These are phyloP conservation scores for Candolleomyces efflorescens DNA, from an alignment of 768 basidiomycete species.

Conservation along the genomic window DNA sequence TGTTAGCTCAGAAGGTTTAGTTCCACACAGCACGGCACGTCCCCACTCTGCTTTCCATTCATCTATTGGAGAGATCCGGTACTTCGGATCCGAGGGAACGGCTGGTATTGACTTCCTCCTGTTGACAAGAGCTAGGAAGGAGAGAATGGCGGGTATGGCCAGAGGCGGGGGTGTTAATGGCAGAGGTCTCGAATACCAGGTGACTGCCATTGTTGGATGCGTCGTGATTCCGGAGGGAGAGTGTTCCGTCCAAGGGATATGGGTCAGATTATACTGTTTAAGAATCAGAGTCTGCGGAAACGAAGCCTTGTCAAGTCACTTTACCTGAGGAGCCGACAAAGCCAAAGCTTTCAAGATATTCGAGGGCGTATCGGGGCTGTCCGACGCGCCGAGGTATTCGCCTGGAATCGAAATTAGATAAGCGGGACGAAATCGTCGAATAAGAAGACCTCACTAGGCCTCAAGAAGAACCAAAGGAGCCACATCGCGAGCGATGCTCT, in stretches of 20 bases:
- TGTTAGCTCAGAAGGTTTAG: conserved; percentile 30
- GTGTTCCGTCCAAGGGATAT: conserved; percentile 57
- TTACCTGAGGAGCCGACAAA: conserved; percentile 59
- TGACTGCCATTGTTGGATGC: conserved; percentile 19
- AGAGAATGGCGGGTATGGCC: conserved; percentile 67
- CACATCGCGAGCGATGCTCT: conserved; percentile 66
- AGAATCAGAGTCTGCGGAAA: conserved; percentile 2
- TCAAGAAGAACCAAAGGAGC: conserved; percentile 73
- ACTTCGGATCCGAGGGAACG: conserved; percentile 26
- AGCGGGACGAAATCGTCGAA: background rate
- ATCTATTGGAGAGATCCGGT: conserved; percentile 27
- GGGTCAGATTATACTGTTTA: conserved; percentile 57
- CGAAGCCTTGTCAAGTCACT: too few species aligned
- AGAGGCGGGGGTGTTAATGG: conserved; percentile 55
- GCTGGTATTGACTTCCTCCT: conserved; percentile 30
- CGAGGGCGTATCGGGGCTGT: conserved; percentile 39
- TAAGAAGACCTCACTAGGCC: conserved; percentile 41
- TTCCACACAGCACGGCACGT: conserved; percentile 41
- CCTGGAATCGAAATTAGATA: conserved; percentile 29
- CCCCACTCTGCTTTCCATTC: conserved; percentile 76
- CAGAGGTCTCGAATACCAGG: conserved; percentile 43
- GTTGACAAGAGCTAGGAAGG: conserved; percentile 56
- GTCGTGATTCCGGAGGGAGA: conserved; percentile 12
- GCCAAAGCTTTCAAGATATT: conserved; percentile 58
- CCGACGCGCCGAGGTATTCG: conserved; percentile 38